Evolutionary conservation across 331 rosid species (phyloP).

Genomic region (Rosa hybrid): DNA sequence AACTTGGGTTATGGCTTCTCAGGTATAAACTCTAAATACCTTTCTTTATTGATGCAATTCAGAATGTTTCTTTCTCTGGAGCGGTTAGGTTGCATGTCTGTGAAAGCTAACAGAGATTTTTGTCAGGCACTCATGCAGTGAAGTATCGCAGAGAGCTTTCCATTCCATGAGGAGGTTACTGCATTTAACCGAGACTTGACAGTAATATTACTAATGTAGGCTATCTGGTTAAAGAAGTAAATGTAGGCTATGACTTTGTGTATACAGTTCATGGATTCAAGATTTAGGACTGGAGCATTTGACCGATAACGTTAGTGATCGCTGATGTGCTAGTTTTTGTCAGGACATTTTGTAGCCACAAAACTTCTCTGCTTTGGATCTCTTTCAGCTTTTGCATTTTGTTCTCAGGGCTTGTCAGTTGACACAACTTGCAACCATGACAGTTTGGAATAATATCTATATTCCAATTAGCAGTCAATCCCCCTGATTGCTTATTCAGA

Average conservation of each 20-base stretch:
- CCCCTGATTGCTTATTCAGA: no score
- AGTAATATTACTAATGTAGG: no score
- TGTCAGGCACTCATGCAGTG: not conserved
- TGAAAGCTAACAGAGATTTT: not conserved
- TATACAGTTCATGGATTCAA: not conserved
- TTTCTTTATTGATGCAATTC: not conserved
- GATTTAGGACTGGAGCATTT: not conserved
- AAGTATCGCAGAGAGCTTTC: not conserved
- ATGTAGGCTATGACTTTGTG: no score
- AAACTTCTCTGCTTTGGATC: no score
- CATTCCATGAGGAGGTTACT: not conserved
- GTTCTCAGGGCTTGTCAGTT: no score
- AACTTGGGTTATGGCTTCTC: slow-evolving; percentile 37
- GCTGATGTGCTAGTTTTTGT: no score
- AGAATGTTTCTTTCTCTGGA: not conserved
- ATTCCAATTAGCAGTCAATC: no score
- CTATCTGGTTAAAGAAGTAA: no score
- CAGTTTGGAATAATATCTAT: no score
- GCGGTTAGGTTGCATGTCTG: not conserved
- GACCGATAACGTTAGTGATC: not conserved
- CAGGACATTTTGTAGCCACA: no score
- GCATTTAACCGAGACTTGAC: not conserved
- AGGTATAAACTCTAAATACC: slow-evolving; percentile 10
- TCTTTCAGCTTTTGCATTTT: no score
- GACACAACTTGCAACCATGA: no score